These are phyloP conservation scores for Orbilia blumenaviensis DNA, from an alignment of 2,329 filamentous ascomycete genomes.

Conservation along the genomic window DNA sequence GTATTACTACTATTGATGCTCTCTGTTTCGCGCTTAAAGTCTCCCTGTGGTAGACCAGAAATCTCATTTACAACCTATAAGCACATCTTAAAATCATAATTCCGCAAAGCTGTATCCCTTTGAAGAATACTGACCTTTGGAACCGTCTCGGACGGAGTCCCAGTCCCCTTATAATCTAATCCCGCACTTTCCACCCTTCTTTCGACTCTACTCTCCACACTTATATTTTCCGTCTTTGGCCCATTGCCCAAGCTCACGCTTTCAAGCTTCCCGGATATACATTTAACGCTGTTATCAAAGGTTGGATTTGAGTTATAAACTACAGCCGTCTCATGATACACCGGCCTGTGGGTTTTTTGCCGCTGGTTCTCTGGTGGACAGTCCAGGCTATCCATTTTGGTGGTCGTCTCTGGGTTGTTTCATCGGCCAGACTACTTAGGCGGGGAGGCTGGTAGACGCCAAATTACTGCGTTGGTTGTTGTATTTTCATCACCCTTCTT, in stretches of 20 bases:
- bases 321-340: constrained; percentile 5
- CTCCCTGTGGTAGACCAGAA: not conserved
- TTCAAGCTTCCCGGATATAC: not conserved
- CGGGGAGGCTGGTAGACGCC: not conserved
- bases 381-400: not conserved
- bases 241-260: not conserved
- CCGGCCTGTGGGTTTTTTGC: not conserved
- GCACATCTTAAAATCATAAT: no score
- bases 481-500: not conserved
- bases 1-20: not conserved
- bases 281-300: not conserved
- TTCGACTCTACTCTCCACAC: no score
- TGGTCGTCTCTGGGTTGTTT: not conserved
- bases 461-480: not conserved
- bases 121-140: not conserved
- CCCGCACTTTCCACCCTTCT: no score
- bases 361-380: not conserved
- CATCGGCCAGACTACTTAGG: no score
- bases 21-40: not conserved
- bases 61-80: no score
- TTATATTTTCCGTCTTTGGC: not conserved
- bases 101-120: no score
- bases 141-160: not conserved
- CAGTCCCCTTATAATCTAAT: no score
- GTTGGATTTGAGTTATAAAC: not conserved